A percentile compares a stretch with the other conserved stretches of the same genome.
Evolutionary conservation across 1,139 yeast species (phyloP).

Genomic region (Scheffersomyces stambukii): DNA sequence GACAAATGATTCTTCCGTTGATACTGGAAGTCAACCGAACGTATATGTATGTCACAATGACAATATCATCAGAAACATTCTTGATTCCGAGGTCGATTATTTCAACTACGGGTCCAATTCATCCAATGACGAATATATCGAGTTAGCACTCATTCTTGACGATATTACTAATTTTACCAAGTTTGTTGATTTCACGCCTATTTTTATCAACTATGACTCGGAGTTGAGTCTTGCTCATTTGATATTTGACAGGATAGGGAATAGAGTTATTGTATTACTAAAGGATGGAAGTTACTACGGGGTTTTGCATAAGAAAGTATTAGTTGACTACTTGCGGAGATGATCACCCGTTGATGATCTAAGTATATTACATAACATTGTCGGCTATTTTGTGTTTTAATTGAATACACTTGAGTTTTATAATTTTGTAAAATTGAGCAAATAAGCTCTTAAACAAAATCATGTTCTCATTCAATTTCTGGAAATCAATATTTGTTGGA

Average conservation of each 20-base stretch:
- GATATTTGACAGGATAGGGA: conserved; percentile 54
- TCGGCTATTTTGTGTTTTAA: conserved; percentile 1
- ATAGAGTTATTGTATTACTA: conserved; percentile 48
- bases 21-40: conserved; percentile 3
- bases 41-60: conserved; percentile 10
- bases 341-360: no score
- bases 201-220: conserved; percentile 46
- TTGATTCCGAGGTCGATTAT: conserved; percentile 17
- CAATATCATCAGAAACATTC: conserved; percentile 9
- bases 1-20: conserved; percentile 8
- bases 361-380: neutral
- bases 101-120: conserved; percentile 24
- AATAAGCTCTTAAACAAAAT: conserved; percentile 8
- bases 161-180: conserved; percentile 38
- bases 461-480: conserved; percentile 8
- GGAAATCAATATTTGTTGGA: conserved; percentile 3
- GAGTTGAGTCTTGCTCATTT: conserved; percentile 52
- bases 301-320: conserved; percentile 52
- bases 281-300: conserved; percentile 50
- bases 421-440: conserved; percentile 8
- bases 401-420: conserved; percentile 9
- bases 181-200: conserved; percentile 47
- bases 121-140: conserved; percentile 11
- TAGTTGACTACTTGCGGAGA: conserved; percentile 43
- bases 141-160: conserved; percentile 16